These are phyloP conservation scores for Melocanna baccifera DNA, from an alignment of 176 grass and related monocot genomes.

Conservation along the genomic window DNA sequence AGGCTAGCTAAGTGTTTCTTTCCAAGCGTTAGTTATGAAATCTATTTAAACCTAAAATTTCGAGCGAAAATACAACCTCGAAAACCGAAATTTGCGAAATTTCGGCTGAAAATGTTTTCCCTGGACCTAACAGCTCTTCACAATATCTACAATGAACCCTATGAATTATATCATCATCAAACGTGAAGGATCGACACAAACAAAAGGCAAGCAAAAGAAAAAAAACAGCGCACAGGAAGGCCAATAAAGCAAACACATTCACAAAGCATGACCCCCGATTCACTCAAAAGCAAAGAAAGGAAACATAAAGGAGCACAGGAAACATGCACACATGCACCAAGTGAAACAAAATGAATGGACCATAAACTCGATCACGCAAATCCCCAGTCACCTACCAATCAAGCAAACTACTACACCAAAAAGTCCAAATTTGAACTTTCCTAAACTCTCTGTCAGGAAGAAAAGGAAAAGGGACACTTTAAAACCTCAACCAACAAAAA, in stretches of 20 bases:
- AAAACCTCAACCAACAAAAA: background rate
- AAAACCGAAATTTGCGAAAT: no score
- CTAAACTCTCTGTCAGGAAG: background rate
- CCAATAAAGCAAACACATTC: constrained; percentile 22
- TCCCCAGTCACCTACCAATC: constrained; percentile 13
- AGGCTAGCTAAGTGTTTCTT: no score
- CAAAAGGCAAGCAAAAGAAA: background rate
- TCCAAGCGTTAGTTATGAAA: no score
- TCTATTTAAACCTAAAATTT: no score
- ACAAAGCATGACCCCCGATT: constrained; percentile 42
- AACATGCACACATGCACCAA: constrained; percentile 41
- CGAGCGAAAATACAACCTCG: no score
- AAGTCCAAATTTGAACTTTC: constrained; percentile 15
- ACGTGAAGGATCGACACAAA: background rate
- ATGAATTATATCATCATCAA: constrained; percentile 1
- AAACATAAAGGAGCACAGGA: constrained; percentile 32
- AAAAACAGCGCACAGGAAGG: background rate
- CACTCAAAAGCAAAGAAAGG: constrained; percentile 43
- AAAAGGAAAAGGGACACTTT: background rate
- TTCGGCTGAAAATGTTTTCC: no score
- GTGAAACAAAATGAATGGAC: constrained; percentile 23
- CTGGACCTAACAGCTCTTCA: background rate
- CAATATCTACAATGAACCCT: background rate
- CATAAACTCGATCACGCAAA: constrained; percentile 29
- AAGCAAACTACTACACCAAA: constrained; percentile 24